These are phyloP conservation scores for Ceriops decandra DNA, from an alignment of 345 rosid genomes.

Conservation along the genomic window DNA sequence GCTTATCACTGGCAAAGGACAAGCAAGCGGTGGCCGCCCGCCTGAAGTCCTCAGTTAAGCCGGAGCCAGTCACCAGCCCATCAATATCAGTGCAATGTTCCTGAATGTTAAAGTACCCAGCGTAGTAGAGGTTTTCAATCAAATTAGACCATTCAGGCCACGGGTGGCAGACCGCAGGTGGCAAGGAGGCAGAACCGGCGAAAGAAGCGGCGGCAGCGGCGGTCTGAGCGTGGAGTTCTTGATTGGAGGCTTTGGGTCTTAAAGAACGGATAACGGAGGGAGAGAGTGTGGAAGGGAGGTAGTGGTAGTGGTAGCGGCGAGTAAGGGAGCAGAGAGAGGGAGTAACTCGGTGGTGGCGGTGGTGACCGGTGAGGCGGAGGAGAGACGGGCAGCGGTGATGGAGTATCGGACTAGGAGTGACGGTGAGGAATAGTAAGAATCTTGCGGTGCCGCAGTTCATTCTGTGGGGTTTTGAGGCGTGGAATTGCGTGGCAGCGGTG, in stretches of 20 bases:
- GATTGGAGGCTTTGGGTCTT: background rate
- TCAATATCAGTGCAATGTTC: conserved; percentile 11
- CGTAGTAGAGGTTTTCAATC: conserved; percentile 31
- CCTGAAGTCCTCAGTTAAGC: conserved; percentile 48
- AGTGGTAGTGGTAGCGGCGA: background rate
- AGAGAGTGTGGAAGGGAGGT: background rate
- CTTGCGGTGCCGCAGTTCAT: conserved; percentile 65
- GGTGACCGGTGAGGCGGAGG: background rate
- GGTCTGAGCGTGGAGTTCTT: conserved; percentile 1
- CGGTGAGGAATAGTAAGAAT: conserved; percentile 52
- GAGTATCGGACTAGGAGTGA: conserved; percentile 27
- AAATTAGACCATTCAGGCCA: conserved; percentile 47
- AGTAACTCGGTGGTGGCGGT: background rate
- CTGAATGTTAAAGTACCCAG: conserved; percentile 35
- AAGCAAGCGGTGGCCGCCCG: conserved; percentile 54
- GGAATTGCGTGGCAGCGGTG: conserved; percentile 8
- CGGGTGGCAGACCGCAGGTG: background rate
- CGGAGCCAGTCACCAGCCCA: conserved; percentile 29
- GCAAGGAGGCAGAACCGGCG: too few relatives aligned
- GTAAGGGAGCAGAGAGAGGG: background rate
- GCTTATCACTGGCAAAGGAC: conserved; percentile 55
- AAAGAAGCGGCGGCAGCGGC: background rate
- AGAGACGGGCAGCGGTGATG: conserved; percentile 18
- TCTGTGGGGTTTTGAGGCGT: background rate
- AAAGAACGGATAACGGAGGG: background rate